A percentile compares a stretch with the other conserved stretches of the same genome.
Evolutionary conservation across 192 early-diverging fungal species (phyloP).

Genomic region (Podila clonocystis): DNA sequence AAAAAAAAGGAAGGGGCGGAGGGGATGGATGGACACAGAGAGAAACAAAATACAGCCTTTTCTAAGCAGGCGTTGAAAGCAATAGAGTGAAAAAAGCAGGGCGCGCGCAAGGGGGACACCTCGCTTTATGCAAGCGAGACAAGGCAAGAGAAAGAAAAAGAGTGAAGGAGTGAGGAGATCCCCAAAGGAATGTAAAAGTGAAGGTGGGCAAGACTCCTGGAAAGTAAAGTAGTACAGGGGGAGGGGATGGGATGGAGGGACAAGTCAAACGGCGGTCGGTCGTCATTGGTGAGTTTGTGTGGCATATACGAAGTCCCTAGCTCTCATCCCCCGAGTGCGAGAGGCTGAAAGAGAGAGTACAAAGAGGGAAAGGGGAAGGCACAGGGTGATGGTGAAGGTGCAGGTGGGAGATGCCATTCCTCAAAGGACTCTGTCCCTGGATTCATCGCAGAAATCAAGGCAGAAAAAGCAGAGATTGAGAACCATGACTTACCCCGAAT

Average conservation of each 20-base stretch:
- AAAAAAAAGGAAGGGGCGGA: not conserved
- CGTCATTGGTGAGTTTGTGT: no score
- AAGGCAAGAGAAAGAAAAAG: not conserved
- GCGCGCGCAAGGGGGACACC: not conserved
- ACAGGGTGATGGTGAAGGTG: not conserved
- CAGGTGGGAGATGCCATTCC: no score
- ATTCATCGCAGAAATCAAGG: not conserved
- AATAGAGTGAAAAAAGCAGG: conserved; percentile 2
- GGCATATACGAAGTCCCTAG: no score
- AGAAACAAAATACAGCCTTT: not conserved
- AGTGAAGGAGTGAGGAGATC: no score
- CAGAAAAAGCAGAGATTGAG: not conserved
- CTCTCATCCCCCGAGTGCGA: no score
- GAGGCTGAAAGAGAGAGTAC: not conserved
- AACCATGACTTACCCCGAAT: conserved; percentile 28
- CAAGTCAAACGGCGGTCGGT: no score
- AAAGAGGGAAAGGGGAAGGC: not conserved
- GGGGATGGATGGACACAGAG: not conserved
- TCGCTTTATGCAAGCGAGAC: not conserved
- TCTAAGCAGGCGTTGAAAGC: not conserved
- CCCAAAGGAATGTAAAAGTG: no score
- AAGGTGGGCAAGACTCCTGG: no score
- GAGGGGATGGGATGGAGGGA: no score
- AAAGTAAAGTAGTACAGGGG: no score
- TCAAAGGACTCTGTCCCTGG: not conserved